Base-by-base conservation (phyloP, 495 filamentous ascomycete genomes). In the Penicillium canariense region DNA sequence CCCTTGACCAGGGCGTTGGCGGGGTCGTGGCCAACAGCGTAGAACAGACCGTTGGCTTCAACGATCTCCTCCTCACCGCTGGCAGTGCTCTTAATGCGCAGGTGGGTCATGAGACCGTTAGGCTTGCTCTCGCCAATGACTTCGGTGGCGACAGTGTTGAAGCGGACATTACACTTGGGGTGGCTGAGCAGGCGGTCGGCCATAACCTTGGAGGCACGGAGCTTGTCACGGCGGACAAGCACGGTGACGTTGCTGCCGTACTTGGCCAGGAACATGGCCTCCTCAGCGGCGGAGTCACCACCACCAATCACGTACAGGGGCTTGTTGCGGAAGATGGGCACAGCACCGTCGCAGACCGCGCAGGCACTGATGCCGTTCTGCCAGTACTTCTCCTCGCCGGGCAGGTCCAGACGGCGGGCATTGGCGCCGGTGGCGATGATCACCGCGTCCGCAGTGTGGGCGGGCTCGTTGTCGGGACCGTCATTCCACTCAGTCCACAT, bases 341-440 rank as follows among this genome's bases (percentile, higher is more conserved):
- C 89, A 44, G 92, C 92, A 52, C 94, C 94, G 65, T 99, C 94
- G 76, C 94, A 99, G 42, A 99, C 94, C 35, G 94, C 94, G 68
- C 94, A 99, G 46, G 94, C 94, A 51, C 86, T 91, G 68, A 99
- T 92, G 57, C 94, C 94, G 65, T 87, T 91, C 75, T 96, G 92
- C 94, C 95, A 97, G 78, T 89, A 97, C 60, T 83, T 86, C 44
- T 93, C 87, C 76, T 97, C 94, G 25, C 94, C 94, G n/a, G 84
- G 78, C 9, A 99, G 81, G 63, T 85, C 77, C 22, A 97, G 73
- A 51, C 95, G 79, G 48, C 87, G 79, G 38, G 94, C 94, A 35
- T 92, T 96, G 47, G 94, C 94, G 56, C 94, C 94, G 2, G 94
- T 99, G 14, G 94, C 94, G 40, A 99, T 87, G 74, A 99, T 96